These are phyloP conservation scores for Sicyos edulis DNA, from an alignment of 306 rosid species.

Conservation along the genomic window DNA sequence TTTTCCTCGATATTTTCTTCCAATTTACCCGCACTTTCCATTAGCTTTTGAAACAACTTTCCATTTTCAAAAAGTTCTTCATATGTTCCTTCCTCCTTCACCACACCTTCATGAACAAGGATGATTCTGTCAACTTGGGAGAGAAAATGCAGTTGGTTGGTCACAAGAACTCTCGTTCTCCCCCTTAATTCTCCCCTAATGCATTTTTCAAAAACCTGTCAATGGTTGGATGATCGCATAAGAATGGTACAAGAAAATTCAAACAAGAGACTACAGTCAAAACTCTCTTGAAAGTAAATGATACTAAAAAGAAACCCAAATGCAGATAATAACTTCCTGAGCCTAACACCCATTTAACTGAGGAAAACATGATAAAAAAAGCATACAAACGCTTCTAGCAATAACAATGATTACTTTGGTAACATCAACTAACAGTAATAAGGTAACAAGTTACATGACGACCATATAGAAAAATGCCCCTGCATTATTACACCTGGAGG, in stretches of 20 bases:
- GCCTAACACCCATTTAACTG: constrained; percentile 6
- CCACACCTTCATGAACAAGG: constrained; percentile 67
- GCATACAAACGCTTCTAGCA: not conserved
- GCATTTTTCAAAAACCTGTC: constrained; percentile 81
- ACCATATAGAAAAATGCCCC: not conserved
- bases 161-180: constrained; percentile 85
- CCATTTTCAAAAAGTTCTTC: constrained; percentile 72
- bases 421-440: not conserved
- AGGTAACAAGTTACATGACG: not conserved
- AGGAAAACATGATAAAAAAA: not conserved
- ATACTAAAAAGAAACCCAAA: not conserved
- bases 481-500: not conserved
- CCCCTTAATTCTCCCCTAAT: constrained; percentile 68
- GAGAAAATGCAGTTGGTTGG: constrained; percentile 91
- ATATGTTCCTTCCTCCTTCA: constrained; percentile 86
- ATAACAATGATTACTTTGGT: not conserved
- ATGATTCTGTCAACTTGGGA: constrained; percentile 80
- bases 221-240: constrained; percentile 20
- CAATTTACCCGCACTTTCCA: constrained; percentile 94
- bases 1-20: constrained; percentile 53
- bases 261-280: not conserved
- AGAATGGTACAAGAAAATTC: constrained; percentile 1
- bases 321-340: not conserved
- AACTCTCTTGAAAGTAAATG: constrained; percentile 5
- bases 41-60: constrained; percentile 66